phyloP scores from a whole-genome alignment of 495 filamentous ascomycete genomes.

The Neurospora intermedia region DNA sequence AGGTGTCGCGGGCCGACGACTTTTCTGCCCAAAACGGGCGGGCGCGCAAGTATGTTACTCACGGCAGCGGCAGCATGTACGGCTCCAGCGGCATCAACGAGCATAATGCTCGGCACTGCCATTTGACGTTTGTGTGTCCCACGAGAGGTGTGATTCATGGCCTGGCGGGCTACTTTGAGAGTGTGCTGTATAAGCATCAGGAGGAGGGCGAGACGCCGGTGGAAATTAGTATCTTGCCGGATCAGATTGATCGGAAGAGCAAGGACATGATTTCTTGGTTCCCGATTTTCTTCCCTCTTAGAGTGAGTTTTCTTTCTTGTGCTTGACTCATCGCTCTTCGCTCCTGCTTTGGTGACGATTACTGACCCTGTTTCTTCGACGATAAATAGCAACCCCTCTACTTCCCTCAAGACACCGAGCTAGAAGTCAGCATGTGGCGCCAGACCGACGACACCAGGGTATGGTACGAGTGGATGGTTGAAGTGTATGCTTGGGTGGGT shows the following conservation, averaged over 20 bases:
- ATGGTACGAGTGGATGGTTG: conserved; percentile 98
- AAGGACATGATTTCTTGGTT: conserved; percentile 98
- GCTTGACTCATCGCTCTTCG: too few species aligned
- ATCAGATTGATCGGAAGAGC: conserved; percentile 85
- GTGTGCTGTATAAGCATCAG: conserved; percentile 57
- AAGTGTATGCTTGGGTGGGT: conserved; percentile 58
- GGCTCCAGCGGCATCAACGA: conserved; percentile 60
- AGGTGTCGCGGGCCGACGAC: conserved; percentile 44
- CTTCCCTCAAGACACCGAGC: conserved; percentile 69
- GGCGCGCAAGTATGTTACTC: conserved; percentile 31
- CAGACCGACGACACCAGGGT: conserved; percentile 91
- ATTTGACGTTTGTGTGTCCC: conserved; percentile 58
- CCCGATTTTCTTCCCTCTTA: conserved; percentile 93
- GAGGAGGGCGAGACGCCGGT: conserved; percentile 37
- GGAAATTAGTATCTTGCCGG: conserved; percentile 86
- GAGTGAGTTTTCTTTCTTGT: conserved; percentile 45
- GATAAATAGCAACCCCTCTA: conserved; percentile 65
- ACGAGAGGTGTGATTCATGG: conserved; percentile 81
- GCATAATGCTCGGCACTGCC: conserved; percentile 73
- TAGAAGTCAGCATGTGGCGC: conserved; percentile 88
- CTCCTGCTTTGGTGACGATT: background rate
- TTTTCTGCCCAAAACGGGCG: conserved; percentile 38
- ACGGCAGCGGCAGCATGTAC: conserved; percentile 49
- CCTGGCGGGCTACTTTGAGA: conserved; percentile 91
- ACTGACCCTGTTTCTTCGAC: conserved; percentile 4